These are phyloP conservation scores for Podila horticola DNA, from an alignment of 192 early-diverging fungal genomes.

Conservation along the genomic window DNA sequence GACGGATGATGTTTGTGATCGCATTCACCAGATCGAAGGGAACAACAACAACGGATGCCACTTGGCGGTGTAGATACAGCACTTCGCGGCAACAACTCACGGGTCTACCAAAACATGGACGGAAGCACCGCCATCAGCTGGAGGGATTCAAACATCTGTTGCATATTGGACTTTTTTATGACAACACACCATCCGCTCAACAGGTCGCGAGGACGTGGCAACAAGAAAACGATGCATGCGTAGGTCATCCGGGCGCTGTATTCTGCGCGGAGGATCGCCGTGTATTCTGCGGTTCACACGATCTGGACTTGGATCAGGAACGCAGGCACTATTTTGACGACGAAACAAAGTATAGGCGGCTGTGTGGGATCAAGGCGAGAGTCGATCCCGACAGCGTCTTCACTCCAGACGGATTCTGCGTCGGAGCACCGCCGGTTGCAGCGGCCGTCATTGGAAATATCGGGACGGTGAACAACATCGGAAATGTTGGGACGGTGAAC, in stretches of 20 bases:
- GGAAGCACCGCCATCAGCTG: constrained; percentile 15
- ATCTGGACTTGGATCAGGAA: constrained; percentile 16
- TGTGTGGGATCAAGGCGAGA: constrained; percentile 10
- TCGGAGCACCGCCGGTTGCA: not conserved
- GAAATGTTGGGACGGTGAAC: too few species aligned
- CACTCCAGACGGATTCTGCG: constrained; percentile 32
- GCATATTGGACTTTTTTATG: constrained; percentile 3
- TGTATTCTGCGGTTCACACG: constrained; percentile 23
- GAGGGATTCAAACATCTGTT: constrained; percentile 10
- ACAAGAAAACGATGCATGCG: not conserved
- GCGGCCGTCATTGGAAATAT: too few species aligned
- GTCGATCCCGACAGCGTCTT: constrained; percentile 18
- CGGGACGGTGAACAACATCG: too few species aligned
- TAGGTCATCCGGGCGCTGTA: constrained; percentile 1
- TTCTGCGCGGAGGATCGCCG: constrained; percentile 22
- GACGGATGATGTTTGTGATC: not conserved
- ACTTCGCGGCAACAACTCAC: constrained; percentile 16
- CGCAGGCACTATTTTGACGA: constrained; percentile 17
- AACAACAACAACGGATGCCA: not conserved
- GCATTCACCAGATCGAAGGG: not conserved
- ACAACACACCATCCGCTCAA: not conserved
- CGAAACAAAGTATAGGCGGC: constrained; percentile 16
- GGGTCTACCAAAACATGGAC: constrained; percentile 9
- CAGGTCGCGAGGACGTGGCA: not conserved
- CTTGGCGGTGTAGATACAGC: constrained; percentile 10